A percentile compares a stretch with the other conserved stretches of the same genome.
Conservation (phyloP, 345 rosid genomes). For the Diplotaxis tenuifolia region DNA sequence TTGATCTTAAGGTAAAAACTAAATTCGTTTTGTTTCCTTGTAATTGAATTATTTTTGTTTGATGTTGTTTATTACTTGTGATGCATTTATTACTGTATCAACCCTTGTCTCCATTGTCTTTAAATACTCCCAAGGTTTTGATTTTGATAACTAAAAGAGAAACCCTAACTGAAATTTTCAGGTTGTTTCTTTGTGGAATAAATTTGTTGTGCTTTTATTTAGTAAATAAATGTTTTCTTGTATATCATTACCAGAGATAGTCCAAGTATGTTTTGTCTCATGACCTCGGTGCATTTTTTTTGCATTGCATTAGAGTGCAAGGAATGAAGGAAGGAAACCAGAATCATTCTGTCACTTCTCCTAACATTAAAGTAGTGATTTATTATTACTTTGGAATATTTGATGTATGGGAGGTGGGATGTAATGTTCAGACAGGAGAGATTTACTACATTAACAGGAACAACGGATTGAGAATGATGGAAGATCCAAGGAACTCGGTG, state of each 20-base stretch:
- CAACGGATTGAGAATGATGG: slow-evolving; percentile 60
- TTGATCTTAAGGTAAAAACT: slow-evolving; percentile 69
- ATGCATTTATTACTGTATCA: slow-evolving; percentile 40
- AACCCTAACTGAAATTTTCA: not conserved
- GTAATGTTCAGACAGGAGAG: slow-evolving; percentile 68
- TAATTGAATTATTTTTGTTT: slow-evolving; percentile 9
- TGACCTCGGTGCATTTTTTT: not conserved
- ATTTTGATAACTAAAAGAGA: not conserved
- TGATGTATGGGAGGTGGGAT: not conserved
- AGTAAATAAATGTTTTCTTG: not conserved
- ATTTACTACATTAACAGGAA: slow-evolving; percentile 81
- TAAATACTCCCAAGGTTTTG: not conserved
- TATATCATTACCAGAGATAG: not conserved
- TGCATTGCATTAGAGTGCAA: not conserved
- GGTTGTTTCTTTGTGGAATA: slow-evolving; percentile 6
- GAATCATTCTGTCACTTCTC: not conserved
- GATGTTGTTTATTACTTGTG: slow-evolving; percentile 22
- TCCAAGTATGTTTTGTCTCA: not conserved
- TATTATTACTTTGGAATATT: not conserved
- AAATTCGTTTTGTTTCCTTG: slow-evolving; percentile 10
- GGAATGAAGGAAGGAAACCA: not conserved
- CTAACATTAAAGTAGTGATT: not conserved
- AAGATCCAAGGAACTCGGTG: no score
- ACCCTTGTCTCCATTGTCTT: not conserved
- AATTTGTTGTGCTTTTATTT: not conserved